Evolutionary conservation across 495 filamentous ascomycete species (phyloP).

Genomic region (Hamigera avellanea): DNA sequence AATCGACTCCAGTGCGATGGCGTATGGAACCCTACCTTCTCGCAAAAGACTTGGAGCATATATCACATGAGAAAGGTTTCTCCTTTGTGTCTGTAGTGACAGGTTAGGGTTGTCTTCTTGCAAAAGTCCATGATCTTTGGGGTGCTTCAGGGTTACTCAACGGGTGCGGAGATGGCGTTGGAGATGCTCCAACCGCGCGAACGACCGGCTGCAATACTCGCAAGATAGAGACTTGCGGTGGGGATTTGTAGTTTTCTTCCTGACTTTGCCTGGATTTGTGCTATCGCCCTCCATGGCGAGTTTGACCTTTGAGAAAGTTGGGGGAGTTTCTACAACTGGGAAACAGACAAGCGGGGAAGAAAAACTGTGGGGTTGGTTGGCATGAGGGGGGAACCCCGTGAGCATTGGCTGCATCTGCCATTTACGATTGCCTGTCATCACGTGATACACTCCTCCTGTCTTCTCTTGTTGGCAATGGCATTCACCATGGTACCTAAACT

Average conservation of each 20-base stretch:
- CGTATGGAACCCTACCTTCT: conserved; percentile 25
- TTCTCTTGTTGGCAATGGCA: too few relatives aligned
- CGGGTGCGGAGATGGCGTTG: conserved; percentile 45
- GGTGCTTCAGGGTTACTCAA: conserved; percentile 29
- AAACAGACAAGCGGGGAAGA: conserved; percentile 20
- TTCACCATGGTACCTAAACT: too few relatives aligned
- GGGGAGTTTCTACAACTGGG: conserved; percentile 12
- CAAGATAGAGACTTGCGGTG: conserved; percentile 38
- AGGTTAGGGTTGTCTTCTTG: conserved; percentile 13
- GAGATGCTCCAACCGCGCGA: conserved; percentile 41
- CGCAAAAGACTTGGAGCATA: conserved; percentile 39
- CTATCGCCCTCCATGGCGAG: conserved; percentile 36
- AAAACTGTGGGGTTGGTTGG: conserved; percentile 30
- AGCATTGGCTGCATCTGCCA: too few relatives aligned
- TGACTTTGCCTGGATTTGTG: conserved; percentile 24
- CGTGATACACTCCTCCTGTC: too few relatives aligned
- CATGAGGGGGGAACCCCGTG: conserved; percentile 15
- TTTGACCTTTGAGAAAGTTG: conserved; percentile 9
- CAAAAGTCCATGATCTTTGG: background rate
- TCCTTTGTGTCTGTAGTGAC: conserved; percentile 37
- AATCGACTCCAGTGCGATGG: background rate
- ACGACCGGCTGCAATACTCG: conserved; percentile 38
- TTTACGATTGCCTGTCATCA: too few relatives aligned
- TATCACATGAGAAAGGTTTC: conserved; percentile 43
- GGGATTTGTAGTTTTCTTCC: conserved; percentile 28